These are phyloP conservation scores for Grifola frondosa DNA, from an alignment of 1,284 basidiomycete genomes.

Conservation along the genomic window DNA sequence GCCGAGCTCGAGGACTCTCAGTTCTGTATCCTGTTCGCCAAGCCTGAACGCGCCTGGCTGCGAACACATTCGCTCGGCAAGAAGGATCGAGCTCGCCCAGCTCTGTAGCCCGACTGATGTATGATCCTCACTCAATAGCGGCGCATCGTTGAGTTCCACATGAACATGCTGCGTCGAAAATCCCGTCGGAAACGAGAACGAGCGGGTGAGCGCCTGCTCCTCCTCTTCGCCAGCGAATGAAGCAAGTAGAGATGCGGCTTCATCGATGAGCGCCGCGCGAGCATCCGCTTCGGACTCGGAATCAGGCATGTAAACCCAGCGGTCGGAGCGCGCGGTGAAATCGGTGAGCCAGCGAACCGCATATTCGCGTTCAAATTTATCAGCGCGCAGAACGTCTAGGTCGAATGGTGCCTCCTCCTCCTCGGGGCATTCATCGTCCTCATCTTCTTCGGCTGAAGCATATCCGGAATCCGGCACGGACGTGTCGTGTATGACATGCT, in stretches of 20 bases:
- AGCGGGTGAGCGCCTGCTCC: constrained; percentile 48
- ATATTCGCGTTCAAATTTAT: constrained; percentile 53
- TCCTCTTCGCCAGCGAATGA: constrained; percentile 44
- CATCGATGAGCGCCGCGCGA: constrained; percentile 44
- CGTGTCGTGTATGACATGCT: constrained; percentile 37
- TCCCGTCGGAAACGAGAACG: constrained; percentile 47
- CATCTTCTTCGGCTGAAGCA: constrained; percentile 53
- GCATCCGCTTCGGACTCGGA: constrained; percentile 35
- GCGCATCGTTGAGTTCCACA: constrained; percentile 78
- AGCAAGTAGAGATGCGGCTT: constrained; percentile 58
- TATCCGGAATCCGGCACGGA: constrained; percentile 60
- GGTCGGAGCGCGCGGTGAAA: constrained; percentile 58
- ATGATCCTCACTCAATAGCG: constrained; percentile 69
- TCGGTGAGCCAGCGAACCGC: constrained; percentile 59
- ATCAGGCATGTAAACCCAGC: constrained; percentile 42
- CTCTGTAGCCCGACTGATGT: constrained; percentile 86
- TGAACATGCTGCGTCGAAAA: constrained; percentile 27
- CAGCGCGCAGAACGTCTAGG: constrained; percentile 43
- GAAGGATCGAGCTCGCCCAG: constrained; percentile 81
- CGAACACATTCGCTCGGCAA: constrained; percentile 68
- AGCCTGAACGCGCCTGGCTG: constrained; percentile 52
- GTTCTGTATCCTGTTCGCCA: not conserved
- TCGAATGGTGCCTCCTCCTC: constrained; percentile 36
- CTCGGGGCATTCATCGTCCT: constrained; percentile 32
- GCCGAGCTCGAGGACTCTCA: constrained; percentile 78